phyloP scores from a whole-genome alignment of 116 monocot genomes.

The Phalaenopsis hybrid region DNA sequence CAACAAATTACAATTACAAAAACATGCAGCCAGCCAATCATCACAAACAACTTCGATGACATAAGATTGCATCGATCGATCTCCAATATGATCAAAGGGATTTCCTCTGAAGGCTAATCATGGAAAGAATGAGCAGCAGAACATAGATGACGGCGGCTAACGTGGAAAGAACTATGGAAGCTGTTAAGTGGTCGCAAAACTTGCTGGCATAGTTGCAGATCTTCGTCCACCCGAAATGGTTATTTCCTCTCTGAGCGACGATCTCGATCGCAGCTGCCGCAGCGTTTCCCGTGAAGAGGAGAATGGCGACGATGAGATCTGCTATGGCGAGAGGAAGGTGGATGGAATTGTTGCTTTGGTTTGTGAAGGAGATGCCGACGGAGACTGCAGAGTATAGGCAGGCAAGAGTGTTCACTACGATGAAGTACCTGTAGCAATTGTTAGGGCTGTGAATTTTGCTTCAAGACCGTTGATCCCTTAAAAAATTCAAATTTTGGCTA shows the following conservation, averaged over 20 bases:
- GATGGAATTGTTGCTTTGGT: neutral
- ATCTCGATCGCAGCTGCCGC: conserved; percentile 20
- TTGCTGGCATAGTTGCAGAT: conserved; percentile 9
- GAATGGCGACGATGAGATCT: conserved; percentile 18
- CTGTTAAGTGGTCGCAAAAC: conserved; percentile 24
- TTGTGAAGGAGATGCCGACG: conserved; percentile 13
- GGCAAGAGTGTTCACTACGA: conserved; percentile 30
- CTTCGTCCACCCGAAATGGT: conserved; percentile 5
- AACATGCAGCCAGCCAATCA: no score
- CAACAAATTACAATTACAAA: no score
- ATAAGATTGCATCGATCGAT: no score
- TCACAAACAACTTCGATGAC: no score
- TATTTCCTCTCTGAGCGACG: neutral
- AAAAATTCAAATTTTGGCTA: no score
- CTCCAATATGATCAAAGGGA: neutral
- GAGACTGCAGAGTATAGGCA: conserved; percentile 28
- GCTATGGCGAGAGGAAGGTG: conserved; percentile 13
- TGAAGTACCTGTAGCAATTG: conserved; percentile 32
- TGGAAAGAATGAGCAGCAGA: conserved; percentile 8
- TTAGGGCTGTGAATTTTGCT: no score
- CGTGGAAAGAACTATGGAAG: conserved; percentile 21
- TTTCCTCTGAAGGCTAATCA: conserved; percentile 1
- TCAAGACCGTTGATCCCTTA: no score
- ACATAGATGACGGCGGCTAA: neutral
- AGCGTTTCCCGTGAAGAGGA: conserved; percentile 31